Evolutionary conservation across 2,329 filamentous ascomycete species (phyloP).

Genomic region (Neonectria neomacrospora): DNA sequence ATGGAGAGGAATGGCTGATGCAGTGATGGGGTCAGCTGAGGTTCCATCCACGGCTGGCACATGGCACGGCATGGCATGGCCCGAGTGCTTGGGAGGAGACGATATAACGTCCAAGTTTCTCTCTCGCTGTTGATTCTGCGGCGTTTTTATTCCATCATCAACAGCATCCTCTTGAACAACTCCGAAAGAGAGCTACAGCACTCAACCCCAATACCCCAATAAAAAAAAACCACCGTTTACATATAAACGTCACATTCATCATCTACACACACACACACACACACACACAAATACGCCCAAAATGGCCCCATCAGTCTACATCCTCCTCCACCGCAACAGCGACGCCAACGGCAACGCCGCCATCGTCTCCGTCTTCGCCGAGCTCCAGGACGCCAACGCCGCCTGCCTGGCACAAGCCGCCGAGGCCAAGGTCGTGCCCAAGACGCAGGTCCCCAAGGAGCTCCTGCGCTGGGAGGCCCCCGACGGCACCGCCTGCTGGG

Average conservation of each 20-base stretch:
- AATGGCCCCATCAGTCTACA: conserved; percentile 46
- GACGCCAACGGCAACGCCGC: conserved; percentile 42
- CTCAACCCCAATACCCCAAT: conserved; percentile 1
- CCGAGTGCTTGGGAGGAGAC: conserved; percentile 27
- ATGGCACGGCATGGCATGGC: conserved; percentile 28
- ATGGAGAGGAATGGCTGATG: conserved; percentile 18
- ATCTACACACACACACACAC: conserved; percentile 6
- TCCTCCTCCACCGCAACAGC: conserved; percentile 48
- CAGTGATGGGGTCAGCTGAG: conserved; percentile 28
- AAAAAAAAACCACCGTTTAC: conserved; percentile 7
- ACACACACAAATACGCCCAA: conserved; percentile 13
- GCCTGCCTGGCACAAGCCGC: conserved; percentile 46
- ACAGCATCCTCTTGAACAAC: conserved; percentile 4
- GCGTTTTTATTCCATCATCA: conserved; percentile 18
- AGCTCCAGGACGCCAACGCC: conserved; percentile 51
- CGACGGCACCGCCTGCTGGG: conserved; percentile 52
- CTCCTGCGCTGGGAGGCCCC: conserved; percentile 51
- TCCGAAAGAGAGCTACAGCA: conserved; percentile 5
- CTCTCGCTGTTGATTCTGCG: conserved; percentile 16
- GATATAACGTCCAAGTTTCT: conserved; percentile 37
- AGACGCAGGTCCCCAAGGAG: conserved; percentile 34
- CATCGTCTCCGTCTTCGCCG: conserved; percentile 48
- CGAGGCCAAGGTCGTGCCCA: conserved; percentile 43
- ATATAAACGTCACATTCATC: conserved; percentile 16
- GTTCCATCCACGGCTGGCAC: conserved; percentile 15